These are phyloP conservation scores for Colletotrichum falcatum DNA, from an alignment of 2,329 filamentous ascomycete genomes.

Conservation along the genomic window DNA sequence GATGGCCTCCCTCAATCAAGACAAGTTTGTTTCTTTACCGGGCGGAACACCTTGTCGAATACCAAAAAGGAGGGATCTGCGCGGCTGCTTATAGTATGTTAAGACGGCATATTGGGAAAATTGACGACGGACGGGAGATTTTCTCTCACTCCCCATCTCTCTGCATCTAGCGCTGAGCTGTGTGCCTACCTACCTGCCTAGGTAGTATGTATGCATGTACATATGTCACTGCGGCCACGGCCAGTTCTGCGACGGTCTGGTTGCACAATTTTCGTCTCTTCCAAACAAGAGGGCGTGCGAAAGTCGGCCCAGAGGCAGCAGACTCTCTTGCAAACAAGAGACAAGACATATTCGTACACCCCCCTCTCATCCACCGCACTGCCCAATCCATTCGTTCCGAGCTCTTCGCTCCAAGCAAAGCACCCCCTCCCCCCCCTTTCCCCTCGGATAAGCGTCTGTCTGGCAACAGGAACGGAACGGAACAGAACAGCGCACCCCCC, in stretches of 20 bases:
- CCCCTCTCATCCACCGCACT: conserved; percentile 28
- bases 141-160: background rate
- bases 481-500: conserved; percentile 24
- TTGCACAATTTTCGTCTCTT: conserved; percentile 34
- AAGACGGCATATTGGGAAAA: conserved; percentile 15
- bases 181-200: too few species aligned
- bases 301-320: conserved; percentile 8
- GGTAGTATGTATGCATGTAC: background rate
- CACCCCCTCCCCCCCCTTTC: conserved; percentile 17
- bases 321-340: conserved; percentile 22
- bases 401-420: conserved; percentile 18
- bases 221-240: conserved; percentile 5
- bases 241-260: conserved; percentile 23
- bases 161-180: background rate
- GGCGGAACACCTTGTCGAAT: conserved; percentile 26
- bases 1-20: conserved; percentile 42
- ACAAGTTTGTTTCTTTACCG: conserved; percentile 38
- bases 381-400: conserved; percentile 39
- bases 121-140: conserved; percentile 26
- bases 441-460: background rate
- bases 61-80: conserved; percentile 31
- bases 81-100: conserved; percentile 30
- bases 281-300: conserved; percentile 30
- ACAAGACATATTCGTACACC: background rate
- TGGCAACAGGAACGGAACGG: conserved; percentile 5